These are phyloP conservation scores for Sungouiella blattae DNA, from an alignment of 805 yeast species.

Conservation along the genomic window DNA sequence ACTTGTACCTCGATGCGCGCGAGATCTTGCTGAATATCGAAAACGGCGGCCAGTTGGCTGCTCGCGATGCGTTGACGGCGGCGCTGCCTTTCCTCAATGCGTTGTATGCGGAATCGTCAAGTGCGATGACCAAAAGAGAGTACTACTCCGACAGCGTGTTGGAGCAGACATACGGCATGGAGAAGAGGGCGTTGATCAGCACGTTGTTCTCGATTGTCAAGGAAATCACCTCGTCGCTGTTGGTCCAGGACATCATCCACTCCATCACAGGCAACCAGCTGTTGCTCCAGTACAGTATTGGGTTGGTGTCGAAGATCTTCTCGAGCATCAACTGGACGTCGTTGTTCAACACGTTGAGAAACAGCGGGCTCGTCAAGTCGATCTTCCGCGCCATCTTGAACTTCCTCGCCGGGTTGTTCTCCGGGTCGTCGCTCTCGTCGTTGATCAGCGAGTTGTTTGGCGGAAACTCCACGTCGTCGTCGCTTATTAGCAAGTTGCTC, in stretches of 20 bases:
- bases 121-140: conserved; percentile 9
- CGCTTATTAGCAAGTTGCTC: conserved; percentile 11
- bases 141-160: conserved; percentile 7
- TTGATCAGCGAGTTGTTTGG: conserved; percentile 12
- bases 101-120: conserved; percentile 4
- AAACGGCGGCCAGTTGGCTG: conserved; percentile 3
- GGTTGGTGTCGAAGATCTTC: conserved; percentile 19
- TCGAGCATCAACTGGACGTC: conserved; percentile 19
- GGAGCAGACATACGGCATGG: conserved; percentile 10
- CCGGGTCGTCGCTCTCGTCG: conserved; percentile 8
- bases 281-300: conserved; percentile 18
- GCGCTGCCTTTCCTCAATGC: conserved; percentile 11
- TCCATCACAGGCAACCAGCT: conserved; percentile 21
- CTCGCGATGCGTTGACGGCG: conserved; percentile 9
- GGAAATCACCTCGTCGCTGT: conserved; percentile 21
- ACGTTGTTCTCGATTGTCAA: conserved; percentile 17
- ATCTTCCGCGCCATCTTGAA: conserved; percentile 13
- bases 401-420: conserved; percentile 14
- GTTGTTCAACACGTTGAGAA: conserved; percentile 22
- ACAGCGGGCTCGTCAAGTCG: conserved; percentile 21
- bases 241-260: conserved; percentile 20
- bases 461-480: conserved; percentile 13
- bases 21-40: conserved; percentile 4
- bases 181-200: conserved; percentile 13
- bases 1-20: conserved; percentile 9